Conservation (phyloP, 345 rosid species). For the Eucalyptus curtisii region DNA sequence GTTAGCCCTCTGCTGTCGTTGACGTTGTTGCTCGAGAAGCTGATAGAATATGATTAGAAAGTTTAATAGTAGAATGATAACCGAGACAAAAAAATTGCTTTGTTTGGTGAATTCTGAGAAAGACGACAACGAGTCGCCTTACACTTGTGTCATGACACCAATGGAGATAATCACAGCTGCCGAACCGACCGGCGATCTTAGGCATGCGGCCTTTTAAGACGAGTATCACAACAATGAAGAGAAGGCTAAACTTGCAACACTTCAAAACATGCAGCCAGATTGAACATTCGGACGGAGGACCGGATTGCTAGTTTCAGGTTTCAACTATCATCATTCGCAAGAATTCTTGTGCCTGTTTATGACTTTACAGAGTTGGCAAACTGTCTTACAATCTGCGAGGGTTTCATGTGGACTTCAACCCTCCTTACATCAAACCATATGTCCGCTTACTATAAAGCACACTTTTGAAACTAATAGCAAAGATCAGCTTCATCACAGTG, state of each 20-base stretch:
- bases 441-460: background rate
- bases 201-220: no score
- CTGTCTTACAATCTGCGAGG: background rate
- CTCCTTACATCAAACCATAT: background rate
- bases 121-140: no score
- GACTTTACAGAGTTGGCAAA: background rate
- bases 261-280: background rate
- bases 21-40: background rate
- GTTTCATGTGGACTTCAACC: background rate
- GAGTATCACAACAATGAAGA: no score
- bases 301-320: background rate
- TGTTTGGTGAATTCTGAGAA: no score
- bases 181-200: no score
- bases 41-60: no score
- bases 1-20: background rate
- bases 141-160: no score
- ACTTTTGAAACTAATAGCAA: background rate
- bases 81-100: no score
- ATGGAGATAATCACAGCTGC: no score
- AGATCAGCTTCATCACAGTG: background rate
- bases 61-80: no score
- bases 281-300: background rate
- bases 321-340: background rate
- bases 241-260: background rate
- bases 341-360: background rate